phyloP scores from a whole-genome alignment of 2,329 filamentous ascomycete species.

The Exophiala spinifera region DNA sequence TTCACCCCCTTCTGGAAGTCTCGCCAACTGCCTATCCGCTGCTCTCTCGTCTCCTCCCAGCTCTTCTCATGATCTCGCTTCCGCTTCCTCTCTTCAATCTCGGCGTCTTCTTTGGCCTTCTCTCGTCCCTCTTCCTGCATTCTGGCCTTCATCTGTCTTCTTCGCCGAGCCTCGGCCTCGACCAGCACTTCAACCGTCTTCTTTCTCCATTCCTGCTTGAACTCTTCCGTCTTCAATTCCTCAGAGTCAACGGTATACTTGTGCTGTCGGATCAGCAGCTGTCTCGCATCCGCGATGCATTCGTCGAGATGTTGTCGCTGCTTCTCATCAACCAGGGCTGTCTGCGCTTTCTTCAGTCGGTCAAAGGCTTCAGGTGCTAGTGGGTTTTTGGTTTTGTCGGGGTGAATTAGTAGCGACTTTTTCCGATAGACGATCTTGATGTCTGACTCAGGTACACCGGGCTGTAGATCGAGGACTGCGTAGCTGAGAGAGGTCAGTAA shows the following conservation, averaged over 20 bases:
- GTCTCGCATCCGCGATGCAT: constrained; percentile 90
- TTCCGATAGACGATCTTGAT: constrained; percentile 94
- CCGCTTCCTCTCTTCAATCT: constrained; percentile 73
- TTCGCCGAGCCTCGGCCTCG: constrained; percentile 82
- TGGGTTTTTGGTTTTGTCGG: constrained; percentile 93
- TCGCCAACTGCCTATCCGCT: constrained; percentile 90
- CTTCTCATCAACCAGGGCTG: constrained; percentile 89
- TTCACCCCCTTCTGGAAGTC: constrained; percentile 74
- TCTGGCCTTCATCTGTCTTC: constrained; percentile 84
- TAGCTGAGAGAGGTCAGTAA: constrained; percentile 55
- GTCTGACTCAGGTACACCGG: constrained; percentile 90
- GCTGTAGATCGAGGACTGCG: constrained; percentile 90
- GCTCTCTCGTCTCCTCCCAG: constrained; percentile 90
- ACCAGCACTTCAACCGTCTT: constrained; percentile 88
- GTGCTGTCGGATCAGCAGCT: constrained; percentile 88
- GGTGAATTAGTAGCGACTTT: constrained; percentile 98
- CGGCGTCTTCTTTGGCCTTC: constrained; percentile 80
- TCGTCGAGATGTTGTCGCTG: constrained; percentile 83
- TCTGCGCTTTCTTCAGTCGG: constrained; percentile 90
- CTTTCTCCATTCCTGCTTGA: constrained; percentile 80
- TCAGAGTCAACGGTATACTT: constrained; percentile 92
- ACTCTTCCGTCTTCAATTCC: constrained; percentile 72
- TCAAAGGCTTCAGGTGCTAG: constrained; percentile 93
- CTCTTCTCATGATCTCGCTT: constrained; percentile 91
- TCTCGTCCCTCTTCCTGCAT: constrained; percentile 95